phyloP scores from a whole-genome alignment of 371 early-diverging fungal genomes.

The Mucor irregularis region DNA sequence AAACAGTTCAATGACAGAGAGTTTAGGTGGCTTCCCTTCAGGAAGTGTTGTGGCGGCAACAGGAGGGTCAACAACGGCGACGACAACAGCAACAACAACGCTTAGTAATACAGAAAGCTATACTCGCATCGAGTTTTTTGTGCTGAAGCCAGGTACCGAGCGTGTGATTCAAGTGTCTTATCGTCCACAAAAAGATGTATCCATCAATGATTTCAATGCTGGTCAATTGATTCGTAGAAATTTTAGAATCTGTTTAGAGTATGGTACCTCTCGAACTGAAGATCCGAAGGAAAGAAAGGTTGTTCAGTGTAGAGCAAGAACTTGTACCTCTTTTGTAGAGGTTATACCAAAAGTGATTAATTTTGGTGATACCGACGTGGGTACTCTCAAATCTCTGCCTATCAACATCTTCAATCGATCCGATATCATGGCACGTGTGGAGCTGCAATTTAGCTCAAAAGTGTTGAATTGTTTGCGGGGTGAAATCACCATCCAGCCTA shows the following conservation, averaged over 20 bases:
- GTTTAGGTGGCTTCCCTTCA: background rate
- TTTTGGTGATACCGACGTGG: constrained; percentile 96
- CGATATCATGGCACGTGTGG: constrained; percentile 84
- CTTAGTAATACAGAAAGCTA: constrained; percentile 30
- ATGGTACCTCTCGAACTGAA: constrained; percentile 58
- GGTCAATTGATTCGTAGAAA: constrained; percentile 76
- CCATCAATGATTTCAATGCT: constrained; percentile 64
- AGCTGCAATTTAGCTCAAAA: constrained; percentile 88
- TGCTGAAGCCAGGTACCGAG: constrained; percentile 85
- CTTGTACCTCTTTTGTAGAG: constrained; percentile 93
- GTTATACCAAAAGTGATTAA: constrained; percentile 81
- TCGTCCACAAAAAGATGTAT: constrained; percentile 66
- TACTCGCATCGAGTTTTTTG: constrained; percentile 84
- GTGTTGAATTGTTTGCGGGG: constrained; percentile 85
- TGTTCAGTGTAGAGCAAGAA: constrained; percentile 88
- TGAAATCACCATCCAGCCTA: constrained; percentile 83
- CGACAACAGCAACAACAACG: background rate
- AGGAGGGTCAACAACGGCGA: background rate
- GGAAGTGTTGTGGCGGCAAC: no score
- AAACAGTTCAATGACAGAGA: constrained; percentile 10
- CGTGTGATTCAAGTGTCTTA: constrained; percentile 82
- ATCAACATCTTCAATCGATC: constrained; percentile 85
- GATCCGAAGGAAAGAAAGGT: constrained; percentile 75
- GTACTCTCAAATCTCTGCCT: constrained; percentile 85
- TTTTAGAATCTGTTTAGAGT: constrained; percentile 78